phyloP scores from a whole-genome alignment of 2,329 filamentous ascomycete species.

The Aspergillus sp. region DNA sequence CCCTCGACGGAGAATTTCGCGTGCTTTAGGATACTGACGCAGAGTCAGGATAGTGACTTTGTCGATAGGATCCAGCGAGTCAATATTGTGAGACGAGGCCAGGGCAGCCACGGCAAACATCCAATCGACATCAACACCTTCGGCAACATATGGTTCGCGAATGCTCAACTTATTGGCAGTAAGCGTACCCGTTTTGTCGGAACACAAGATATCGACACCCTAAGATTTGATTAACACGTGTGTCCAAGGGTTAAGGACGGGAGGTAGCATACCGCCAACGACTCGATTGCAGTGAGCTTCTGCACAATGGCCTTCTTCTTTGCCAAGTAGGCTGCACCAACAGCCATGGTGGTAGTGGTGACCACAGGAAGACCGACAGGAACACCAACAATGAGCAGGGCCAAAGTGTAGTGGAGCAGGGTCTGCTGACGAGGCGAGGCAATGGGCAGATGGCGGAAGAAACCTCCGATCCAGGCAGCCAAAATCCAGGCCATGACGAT shows the following conservation, averaged over 20 bases:
- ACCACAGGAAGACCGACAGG: constrained; percentile 77
- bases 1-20: constrained; percentile 69
- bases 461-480: constrained; percentile 72
- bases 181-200: constrained; percentile 79
- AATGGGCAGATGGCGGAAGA: constrained; percentile 68
- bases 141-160: constrained; percentile 72
- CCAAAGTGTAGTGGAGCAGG: constrained; percentile 65
- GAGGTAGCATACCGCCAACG: constrained; percentile 54
- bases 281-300: constrained; percentile 76
- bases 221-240: constrained; percentile 12
- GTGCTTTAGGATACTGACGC: constrained; percentile 70
- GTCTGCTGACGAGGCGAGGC: constrained; percentile 55
- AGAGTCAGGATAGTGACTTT: constrained; percentile 74
- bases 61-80: constrained; percentile 74
- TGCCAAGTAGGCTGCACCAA: constrained; percentile 73
- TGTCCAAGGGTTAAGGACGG: neutral
- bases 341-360: constrained; percentile 73
- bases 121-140: constrained; percentile 76
- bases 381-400: constrained; percentile 75
- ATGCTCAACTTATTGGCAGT: constrained; percentile 63
- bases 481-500: constrained; percentile 76
- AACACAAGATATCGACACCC: constrained; percentile 74
- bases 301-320: constrained; percentile 77
- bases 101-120: constrained; percentile 78
- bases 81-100: constrained; percentile 74